phyloP scores from a whole-genome alignment of 129 eudicot species.

The Arctium minus region DNA sequence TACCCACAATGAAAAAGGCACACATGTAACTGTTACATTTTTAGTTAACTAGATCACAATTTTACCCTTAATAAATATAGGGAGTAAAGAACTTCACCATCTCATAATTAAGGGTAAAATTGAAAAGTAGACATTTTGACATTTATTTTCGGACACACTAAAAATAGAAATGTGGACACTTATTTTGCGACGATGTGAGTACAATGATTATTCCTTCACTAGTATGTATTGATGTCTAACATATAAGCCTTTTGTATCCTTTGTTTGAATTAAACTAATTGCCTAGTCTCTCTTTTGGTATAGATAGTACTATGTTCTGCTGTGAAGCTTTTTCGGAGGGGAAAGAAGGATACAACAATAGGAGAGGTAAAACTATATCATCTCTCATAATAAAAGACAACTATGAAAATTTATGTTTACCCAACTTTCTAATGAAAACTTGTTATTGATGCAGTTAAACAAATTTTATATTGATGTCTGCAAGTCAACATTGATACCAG shows the following conservation, averaged over 20 bases:
- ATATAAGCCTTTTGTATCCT: not conserved
- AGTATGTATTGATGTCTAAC: not conserved
- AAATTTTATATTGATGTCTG: conserved; percentile 74
- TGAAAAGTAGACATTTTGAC: too few relatives aligned
- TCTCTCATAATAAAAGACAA: not conserved
- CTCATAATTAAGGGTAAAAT: not conserved
- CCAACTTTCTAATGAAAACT: not conserved
- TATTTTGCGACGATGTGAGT: too few relatives aligned
- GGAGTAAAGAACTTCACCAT: not conserved
- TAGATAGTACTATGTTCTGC: conserved; percentile 94
- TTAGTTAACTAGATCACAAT: not conserved
- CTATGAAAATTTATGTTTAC: not conserved
- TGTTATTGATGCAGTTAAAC: conserved; percentile 54
- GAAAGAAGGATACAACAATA: conserved; percentile 76
- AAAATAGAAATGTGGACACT: too few relatives aligned
- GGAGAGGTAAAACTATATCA: conserved; percentile 70
- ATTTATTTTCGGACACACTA: too few relatives aligned
- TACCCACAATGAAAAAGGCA: too few relatives aligned
- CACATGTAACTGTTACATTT: not conserved
- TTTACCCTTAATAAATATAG: not conserved
- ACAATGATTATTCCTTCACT: not conserved
- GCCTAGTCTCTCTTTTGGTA: conserved; percentile 8
- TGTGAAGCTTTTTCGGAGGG: conserved; percentile 78
- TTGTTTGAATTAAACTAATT: conserved; percentile 10
- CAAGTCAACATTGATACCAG: conserved; percentile 72